Percentiles rank a stretch among this genome's conserved stretches.
These are phyloP conservation scores for Noccaea caerulescens DNA, from an alignment of 345 rosid genomes.

Conservation along the genomic window DNA sequence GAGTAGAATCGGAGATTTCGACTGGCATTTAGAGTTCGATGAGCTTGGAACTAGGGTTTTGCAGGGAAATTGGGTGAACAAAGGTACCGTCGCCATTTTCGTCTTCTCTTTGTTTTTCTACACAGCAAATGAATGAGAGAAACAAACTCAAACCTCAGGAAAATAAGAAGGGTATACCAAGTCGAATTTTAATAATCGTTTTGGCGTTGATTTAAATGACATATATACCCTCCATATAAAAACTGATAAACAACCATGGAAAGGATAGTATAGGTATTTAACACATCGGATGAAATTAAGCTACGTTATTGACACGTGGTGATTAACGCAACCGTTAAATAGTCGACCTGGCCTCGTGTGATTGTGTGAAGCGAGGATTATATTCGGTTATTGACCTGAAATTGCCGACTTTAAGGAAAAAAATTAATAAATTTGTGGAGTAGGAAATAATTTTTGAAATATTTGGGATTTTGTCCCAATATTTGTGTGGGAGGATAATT, in stretches of 20 bases:
- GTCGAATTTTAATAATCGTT: conserved; percentile 21
- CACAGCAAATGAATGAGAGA: neutral
- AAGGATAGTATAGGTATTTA: neutral
- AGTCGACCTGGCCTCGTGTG: conserved; percentile 23
- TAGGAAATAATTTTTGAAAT: neutral
- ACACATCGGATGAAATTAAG: neutral
- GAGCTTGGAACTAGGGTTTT: conserved; percentile 37
- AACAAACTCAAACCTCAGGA: neutral
- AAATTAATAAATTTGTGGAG: neutral
- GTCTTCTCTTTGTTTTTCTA: neutral
- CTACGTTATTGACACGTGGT: conserved; percentile 19
- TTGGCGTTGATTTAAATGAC: conserved; percentile 14
- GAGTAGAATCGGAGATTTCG: conserved; percentile 37
- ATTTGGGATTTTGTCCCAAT: neutral
- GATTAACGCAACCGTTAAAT: neutral
- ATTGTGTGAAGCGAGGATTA: conserved; percentile 36
- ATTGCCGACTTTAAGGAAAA: no score
- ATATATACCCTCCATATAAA: neutral
- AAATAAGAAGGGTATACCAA: neutral
- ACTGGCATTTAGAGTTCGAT: neutral
- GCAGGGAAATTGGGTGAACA: conserved; percentile 56
- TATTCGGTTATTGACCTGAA: conserved; percentile 9
- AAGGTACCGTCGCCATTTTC: conserved; percentile 59
- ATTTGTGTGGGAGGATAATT: conserved; percentile 18
- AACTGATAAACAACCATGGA: neutral